A percentile compares a stretch with the other conserved stretches of the same genome.
Evolutionary conservation across 495 filamentous ascomycete species (phyloP).

Genomic region (Xylaria telfairii): DNA sequence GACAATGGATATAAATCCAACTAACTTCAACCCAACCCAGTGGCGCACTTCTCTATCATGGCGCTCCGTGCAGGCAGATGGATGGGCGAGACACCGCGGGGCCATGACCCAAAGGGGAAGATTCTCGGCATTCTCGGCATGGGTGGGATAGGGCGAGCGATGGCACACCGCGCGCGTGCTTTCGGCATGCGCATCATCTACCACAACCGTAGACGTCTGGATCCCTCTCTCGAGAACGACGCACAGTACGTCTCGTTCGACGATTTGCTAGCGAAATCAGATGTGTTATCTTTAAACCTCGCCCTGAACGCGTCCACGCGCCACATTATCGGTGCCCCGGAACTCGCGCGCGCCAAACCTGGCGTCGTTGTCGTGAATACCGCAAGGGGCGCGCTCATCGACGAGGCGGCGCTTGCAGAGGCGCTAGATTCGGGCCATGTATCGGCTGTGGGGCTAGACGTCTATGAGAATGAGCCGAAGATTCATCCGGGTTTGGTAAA

Average conservation of each 20-base stretch:
- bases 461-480: constrained; percentile 79
- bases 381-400: constrained; percentile 72
- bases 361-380: constrained; percentile 77
- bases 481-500: constrained; percentile 73
- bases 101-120: constrained; percentile 75
- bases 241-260: constrained; percentile 67
- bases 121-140: constrained; percentile 82
- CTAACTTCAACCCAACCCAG: neutral
- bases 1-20: neutral
- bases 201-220: constrained; percentile 67
- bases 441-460: constrained; percentile 71
- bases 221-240: constrained; percentile 53
- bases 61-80: constrained; percentile 67
- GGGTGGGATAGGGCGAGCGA: constrained; percentile 78
- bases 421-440: constrained; percentile 74
- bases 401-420: constrained; percentile 74
- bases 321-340: constrained; percentile 68
- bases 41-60: constrained; percentile 64
- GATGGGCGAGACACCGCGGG: constrained; percentile 54
- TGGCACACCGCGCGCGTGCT: constrained; percentile 59
- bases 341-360: constrained; percentile 74
- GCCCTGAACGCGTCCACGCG: constrained; percentile 69
- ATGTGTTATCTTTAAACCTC: constrained; percentile 72
- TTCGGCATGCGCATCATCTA: constrained; percentile 77
- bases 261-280: constrained; percentile 65